Base-by-base conservation (phyloP, 2,329 filamentous ascomycete species). In the Trichocomaceae sp. region DNA sequence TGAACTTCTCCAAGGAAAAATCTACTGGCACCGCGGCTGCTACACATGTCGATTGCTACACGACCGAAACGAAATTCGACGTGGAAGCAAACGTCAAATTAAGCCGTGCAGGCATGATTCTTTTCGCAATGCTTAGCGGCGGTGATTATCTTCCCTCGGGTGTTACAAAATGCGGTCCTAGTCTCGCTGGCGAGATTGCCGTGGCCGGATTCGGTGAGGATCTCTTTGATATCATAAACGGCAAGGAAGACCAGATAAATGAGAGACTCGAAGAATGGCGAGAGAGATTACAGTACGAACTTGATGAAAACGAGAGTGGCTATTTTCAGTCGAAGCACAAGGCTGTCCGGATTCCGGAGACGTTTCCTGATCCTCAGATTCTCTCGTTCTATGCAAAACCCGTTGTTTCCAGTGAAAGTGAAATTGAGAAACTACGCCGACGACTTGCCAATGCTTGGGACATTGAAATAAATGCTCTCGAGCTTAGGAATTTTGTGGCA, bases 141-240 rank as follows among this genome's bases (percentile, higher is more conserved):
- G 93, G 93, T 6, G 93, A 99, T 70, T 99, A 99, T 63, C 77
- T 92, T 0, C 88, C 91, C 0, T 88, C 90, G 54, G 93, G 93
- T 0, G 86, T 99, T 15, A 84, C 88, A 0, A 87, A 88, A 3
- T 95, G 91, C 62, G 93, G 93, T 1, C 83, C 90, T 48, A 95
- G 92, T 66, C 78, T 91, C 10, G 92, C 93, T 0, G 93, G 88
- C 61, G 90, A 96, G 67, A 95, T 93, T 52, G 91, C 91, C 33
- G 83, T 83, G 63, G 93, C 90, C 51, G 90, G 91, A 0, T 97
- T 92, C 69, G 93, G 92, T 1, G 81, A 78, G 56, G 82, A 86
- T 35, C 73, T 97, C 3, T 2, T 73, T 87, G 55, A 75, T 71
- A 17, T 72, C 68, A 20, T 96, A 85, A 88, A 84, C 8, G 63